Evolutionary conservation across 2,329 filamentous ascomycete species (phyloP), one percentile per base, ranked within the genome.

Genomic region (Lasiodiplodia hormozganensis): DNA sequence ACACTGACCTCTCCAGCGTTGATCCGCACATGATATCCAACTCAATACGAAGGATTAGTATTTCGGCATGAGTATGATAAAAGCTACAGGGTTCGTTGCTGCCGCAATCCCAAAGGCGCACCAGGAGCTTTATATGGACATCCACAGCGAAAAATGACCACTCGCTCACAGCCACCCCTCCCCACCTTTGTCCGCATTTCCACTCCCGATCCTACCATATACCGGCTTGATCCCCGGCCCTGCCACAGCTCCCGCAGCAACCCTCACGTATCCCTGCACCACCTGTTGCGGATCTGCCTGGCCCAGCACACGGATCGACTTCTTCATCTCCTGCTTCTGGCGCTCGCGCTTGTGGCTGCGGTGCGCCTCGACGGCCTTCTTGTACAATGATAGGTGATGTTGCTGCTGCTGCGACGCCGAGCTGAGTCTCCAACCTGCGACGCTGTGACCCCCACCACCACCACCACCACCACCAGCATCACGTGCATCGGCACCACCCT

Each of bases 311-410:
- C 62, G 11, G 18, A 65, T 65, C 21, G 51, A 43, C 34, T 21
- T 47, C 49, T 65, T 65, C 21, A 65, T 65, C 62, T 65, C 62
- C 11, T 14, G 34, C 21, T 47, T 54, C 51, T 34, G 49, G 36
- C 62, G n/a, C 51, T 65, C 62, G 25, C 62, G 49, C 51, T 40
- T 14, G 18, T 31, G 36, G 6, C 14, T 34, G 5, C 52, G 43
- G 21, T 56, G 62, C 62, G 62, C 62, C 62, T 54, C 62, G 10
- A 65, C 62, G 23, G 62, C 62, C 14, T 52, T 31, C n/a, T 21
- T 56, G 34, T 56, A 36, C 34, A 65, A 16, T 51, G 49, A 54
- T 2, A 64, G 4, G 12, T 40, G n/a, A 10, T 57, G 34, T 34
- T 25, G 54, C 43, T 52, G 18, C 56, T 43, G n/a, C 14, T 16